Evolutionary conservation across 1,139 yeast species (phyloP), one percentile per base, ranked within the genome.

Genomic region (Debaryomycetaceae sp.): DNA sequence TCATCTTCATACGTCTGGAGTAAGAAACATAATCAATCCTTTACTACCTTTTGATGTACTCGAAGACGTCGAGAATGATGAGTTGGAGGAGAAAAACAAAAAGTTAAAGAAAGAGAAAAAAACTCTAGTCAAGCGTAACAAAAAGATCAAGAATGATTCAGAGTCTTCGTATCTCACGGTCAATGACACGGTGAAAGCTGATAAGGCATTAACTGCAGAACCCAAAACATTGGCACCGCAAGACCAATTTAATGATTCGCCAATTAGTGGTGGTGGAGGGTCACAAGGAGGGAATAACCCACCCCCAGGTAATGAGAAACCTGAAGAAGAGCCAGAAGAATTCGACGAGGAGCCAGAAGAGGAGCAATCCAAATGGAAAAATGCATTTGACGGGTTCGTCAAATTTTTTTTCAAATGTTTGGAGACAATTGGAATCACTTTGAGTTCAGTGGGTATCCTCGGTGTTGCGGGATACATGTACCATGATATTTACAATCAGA

Each of bases 401-500:
- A 50, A 58, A 4, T 68, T 80, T 27, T 38, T 70, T 4, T 56
- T 74, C 55, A 86, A 84, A 57, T 78, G 86, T 47, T 56, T 80
- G 2, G 95, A 87, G 57, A 81, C 95, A 0, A 83, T 85, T 1
- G 83, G 88, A 1, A 82, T 87, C 41, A 87, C 93, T 27, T 70
- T 87, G 44, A 81, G 89, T n/a, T 84, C 95, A 2, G 65, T 87
- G 24, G 76, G 81, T 2, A 80, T 87, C 41, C 70, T 87, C 22
- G 95, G 87, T 0, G 64, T 83, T 5, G 87, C 95, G 1, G 96
- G 96, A 2, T 63, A 80, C 24, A 58, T 79, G 13, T 87, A 87
- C 59, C 96, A 87, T 60, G 69, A 72, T 43, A 68, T 78, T 45
- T 87, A 87, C 60, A 74, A 78, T 40, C 48, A 55, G 6, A 85